Evolutionary conservation across 2,329 filamentous ascomycete species (phyloP).

Genomic region (Amylocarpus encephaloides): DNA sequence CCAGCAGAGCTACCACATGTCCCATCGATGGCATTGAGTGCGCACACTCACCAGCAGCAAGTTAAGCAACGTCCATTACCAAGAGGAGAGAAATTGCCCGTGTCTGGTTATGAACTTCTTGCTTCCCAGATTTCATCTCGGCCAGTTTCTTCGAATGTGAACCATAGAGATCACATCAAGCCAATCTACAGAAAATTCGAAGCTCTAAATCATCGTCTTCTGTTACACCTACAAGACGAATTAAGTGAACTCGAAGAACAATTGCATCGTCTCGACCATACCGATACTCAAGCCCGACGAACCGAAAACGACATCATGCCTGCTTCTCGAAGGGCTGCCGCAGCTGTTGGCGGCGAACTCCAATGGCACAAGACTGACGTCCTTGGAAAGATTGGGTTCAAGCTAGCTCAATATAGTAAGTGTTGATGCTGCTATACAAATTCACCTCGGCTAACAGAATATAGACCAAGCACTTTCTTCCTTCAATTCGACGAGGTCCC

Average conservation of each 20-base stretch:
- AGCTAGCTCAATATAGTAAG: conserved; percentile 63
- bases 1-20: conserved; percentile 30
- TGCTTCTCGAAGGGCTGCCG: conserved; percentile 51
- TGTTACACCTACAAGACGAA: conserved; percentile 82
- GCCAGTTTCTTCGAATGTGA: conserved; percentile 18
- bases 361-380: conserved; percentile 55
- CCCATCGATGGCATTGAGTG: conserved; percentile 34
- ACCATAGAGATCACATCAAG: conserved; percentile 21
- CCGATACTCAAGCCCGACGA: conserved; percentile 41
- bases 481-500: conserved; percentile 46
- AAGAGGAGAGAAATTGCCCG: conserved; percentile 38
- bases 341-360: conserved; percentile 47
- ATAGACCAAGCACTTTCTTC: conserved; percentile 54
- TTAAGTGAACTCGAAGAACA: conserved; percentile 75
- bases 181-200: conserved; percentile 82
- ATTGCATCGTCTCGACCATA: conserved; percentile 59
- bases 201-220: conserved; percentile 70
- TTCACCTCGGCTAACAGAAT: neutral
- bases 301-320: conserved; percentile 38
- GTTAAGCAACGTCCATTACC: conserved; percentile 22
- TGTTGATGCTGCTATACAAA: neutral
- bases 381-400: conserved; percentile 56
- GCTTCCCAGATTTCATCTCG: conserved; percentile 45
- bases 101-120: conserved; percentile 57
- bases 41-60: conserved; percentile 30